These are phyloP conservation scores for Streptanthus diversifolius DNA, from an alignment of 345 rosid species.

Conservation along the genomic window DNA sequence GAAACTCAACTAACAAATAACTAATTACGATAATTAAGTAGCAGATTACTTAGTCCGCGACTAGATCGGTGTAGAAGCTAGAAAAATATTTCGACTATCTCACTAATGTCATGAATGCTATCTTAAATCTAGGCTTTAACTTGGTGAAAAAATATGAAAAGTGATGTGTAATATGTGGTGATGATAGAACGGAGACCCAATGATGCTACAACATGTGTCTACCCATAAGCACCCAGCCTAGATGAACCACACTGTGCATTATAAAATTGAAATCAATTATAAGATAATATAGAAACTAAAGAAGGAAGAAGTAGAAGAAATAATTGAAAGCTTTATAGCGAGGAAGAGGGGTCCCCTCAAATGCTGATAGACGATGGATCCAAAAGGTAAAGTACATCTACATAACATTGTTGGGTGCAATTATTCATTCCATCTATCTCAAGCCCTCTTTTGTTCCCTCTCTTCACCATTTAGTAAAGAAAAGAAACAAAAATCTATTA, in stretches of 20 bases:
- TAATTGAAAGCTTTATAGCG: conserved; percentile 35
- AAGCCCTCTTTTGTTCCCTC: conserved; percentile 40
- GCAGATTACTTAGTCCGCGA: not conserved
- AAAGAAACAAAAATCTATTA: not conserved
- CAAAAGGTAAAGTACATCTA: conserved; percentile 60
- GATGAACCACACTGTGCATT: conserved; percentile 16
- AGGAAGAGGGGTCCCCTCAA: conserved; percentile 43
- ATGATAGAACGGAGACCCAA: conserved; percentile 30
- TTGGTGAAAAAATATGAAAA: conserved; percentile 11
- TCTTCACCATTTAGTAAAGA: not conserved
- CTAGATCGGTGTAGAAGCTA: not conserved
- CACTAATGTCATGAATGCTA: not conserved
- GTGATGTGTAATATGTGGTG: conserved; percentile 23
- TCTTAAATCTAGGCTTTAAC: not conserved
- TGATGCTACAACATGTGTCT: conserved; percentile 36
- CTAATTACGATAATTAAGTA: not conserved
- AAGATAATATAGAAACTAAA: not conserved
- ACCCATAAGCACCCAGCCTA: conserved; percentile 38
- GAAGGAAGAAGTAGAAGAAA: conserved; percentile 14
- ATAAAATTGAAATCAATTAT: not conserved
- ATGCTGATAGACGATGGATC: conserved; percentile 52
- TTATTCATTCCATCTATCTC: conserved; percentile 71
- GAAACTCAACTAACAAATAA: not conserved
- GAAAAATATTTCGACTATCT: not conserved
- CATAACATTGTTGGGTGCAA: conserved; percentile 53